Base-by-base conservation (phyloP, 441 rosid genomes). In the Gossypium davidsonii region DNA sequence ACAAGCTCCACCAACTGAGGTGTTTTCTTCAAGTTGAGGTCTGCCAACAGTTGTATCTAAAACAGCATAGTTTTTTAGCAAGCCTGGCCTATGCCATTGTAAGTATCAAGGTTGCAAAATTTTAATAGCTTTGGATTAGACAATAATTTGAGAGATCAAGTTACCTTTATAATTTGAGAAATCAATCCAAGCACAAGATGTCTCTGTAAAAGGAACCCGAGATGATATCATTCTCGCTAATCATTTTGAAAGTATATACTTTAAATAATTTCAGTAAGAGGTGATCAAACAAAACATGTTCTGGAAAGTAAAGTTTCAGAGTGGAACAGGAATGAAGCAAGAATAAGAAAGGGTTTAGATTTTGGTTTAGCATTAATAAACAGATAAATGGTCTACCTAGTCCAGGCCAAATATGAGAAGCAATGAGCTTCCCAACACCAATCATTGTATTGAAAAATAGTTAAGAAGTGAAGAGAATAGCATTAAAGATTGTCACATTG, bases 131-230 rank as follows among this genome's bases (percentile, higher is more conserved):
- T 51, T 39, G 51, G 25, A 66, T 21, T 39, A 67, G 23, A 49
- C 58, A 76, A 26, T 18, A 61, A 52, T 28, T 52, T 31, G 48
- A 52, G 42, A 52, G 61, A 52, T 55, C 64, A 62, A 26, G 20
- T 76, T 84, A 93, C 99, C 93, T 95, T 95, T 56, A 95, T 90
- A 72, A 95, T 91, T 81, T 95, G 98, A 70, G 99, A 93, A 74
- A 95, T 95, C 83, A 93, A 76, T 68, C 99, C 98, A 72, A 95
- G 97, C 56, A 95, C 88, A 73, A 95, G 97, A 84, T 95, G 99
- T 53, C 97, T 88, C 92, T 91, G 90, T 73, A 82, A 86, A 75
- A 34, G 60, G 72, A 53, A 81, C 75, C 74, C 71, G 49, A 23
- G 4, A 70, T 65, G 72, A 68, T 17, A 64, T 56, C 63, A 73